Conservation (phyloP, 2,329 filamentous ascomycete species). For the Aspergillus japonicus region DNA sequence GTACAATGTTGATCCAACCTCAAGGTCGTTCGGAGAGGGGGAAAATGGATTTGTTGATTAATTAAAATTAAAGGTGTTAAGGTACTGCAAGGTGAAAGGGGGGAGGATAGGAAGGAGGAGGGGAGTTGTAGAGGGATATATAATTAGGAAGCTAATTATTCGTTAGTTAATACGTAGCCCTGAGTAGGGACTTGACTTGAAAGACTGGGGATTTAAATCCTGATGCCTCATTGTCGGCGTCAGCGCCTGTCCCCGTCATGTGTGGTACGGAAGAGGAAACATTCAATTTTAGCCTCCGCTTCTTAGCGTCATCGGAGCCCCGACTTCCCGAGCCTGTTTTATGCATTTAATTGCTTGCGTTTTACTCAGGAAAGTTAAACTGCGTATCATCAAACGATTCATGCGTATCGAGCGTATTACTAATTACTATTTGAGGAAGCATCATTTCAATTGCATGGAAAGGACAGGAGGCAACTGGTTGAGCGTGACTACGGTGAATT, state of each 20-base stretch:
- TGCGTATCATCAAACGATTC: too few species aligned
- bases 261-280: neutral
- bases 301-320: conserved; percentile 12
- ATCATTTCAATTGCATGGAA: too few species aligned
- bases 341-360: conserved; percentile 5
- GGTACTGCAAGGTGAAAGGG: too few species aligned
- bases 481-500: too few species aligned
- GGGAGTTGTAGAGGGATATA: neutral
- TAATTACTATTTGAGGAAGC: neutral
- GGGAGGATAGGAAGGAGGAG: neutral
- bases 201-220: neutral
- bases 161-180: neutral
- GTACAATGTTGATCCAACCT: neutral
- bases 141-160: neutral
- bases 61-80: neutral
- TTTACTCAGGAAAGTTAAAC: too few species aligned
- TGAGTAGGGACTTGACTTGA: neutral
- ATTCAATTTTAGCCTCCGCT: neutral
- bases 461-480: too few species aligned
- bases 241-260: neutral
- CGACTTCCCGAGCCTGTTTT: conserved; percentile 16
- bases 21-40: neutral
- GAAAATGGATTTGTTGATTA: neutral
- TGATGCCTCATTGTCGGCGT: neutral
- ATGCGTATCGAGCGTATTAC: neutral